phyloP scores from a whole-genome alignment of 2,329 filamentous ascomycete species.

The Apiospora marii region DNA sequence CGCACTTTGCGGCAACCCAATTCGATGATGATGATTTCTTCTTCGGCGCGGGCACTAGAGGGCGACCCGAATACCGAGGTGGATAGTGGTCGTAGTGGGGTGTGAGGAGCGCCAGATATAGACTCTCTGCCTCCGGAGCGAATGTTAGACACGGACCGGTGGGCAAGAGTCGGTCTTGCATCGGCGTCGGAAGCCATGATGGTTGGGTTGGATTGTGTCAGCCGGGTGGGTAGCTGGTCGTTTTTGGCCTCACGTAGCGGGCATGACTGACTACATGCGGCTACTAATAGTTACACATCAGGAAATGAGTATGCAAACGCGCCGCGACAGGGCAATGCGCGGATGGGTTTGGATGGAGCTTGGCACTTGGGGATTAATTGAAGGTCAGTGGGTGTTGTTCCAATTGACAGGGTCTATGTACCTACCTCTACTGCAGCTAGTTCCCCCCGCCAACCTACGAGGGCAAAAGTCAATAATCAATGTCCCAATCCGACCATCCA shows the following conservation, averaged over 20 bases:
- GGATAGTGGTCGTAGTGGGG: slow-evolving; percentile 60
- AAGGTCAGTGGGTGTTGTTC: not conserved
- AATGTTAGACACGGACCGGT: slow-evolving; percentile 67
- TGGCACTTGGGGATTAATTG: slow-evolving; percentile 15
- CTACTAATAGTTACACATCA: not conserved
- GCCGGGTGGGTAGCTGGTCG: slow-evolving; percentile 22
- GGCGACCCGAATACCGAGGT: slow-evolving; percentile 65
- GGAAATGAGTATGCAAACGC: slow-evolving; percentile 1
- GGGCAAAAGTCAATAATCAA: not conserved
- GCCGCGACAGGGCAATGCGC: slow-evolving; percentile 10
- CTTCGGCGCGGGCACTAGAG: slow-evolving; percentile 73
- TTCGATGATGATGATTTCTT: slow-evolving; percentile 86
- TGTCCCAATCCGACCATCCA: not conserved
- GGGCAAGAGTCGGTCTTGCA: slow-evolving; percentile 53
- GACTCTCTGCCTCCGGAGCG: slow-evolving; percentile 47
- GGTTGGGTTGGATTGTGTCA: not conserved
- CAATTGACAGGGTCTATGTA: not conserved
- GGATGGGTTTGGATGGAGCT: not conserved
- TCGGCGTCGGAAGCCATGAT: slow-evolving; percentile 52
- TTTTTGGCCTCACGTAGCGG: not conserved
- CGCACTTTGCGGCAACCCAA: slow-evolving; percentile 80
- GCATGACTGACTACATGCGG: not conserved
- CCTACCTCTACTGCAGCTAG: not conserved
- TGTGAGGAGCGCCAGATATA: slow-evolving; percentile 62
- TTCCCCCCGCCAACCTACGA: not conserved